Evolutionary conservation across 768 basidiomycete species (phyloP).

Genomic region (Lentinus tigrinus): DNA sequence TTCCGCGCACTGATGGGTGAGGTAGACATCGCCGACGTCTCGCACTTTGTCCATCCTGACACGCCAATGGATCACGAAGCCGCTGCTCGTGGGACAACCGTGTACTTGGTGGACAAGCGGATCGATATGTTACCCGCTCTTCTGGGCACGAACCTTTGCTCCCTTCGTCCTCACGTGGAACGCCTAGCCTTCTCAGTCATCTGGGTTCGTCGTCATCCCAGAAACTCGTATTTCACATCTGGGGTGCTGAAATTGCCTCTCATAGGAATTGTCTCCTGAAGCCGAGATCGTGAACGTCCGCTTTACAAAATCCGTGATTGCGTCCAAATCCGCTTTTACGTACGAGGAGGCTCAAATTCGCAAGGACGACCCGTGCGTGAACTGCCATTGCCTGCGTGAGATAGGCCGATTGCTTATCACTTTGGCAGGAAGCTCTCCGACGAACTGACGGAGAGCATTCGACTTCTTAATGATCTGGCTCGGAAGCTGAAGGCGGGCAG

Average conservation of each 20-base stretch:
- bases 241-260: constrained; percentile 8
- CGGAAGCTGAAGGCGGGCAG: constrained; percentile 79
- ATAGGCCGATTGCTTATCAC: background rate
- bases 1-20: background rate
- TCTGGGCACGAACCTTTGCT: constrained; percentile 94
- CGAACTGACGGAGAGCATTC: constrained; percentile 79
- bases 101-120: constrained; percentile 97
- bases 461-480: constrained; percentile 85
- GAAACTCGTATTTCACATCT: background rate
- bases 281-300: constrained; percentile 88
- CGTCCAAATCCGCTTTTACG: constrained; percentile 94
- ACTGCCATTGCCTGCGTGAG: background rate
- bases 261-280: constrained; percentile 83
- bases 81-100: constrained; percentile 93
- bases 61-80: constrained; percentile 97
- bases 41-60: constrained; percentile 90
- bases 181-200: constrained; percentile 93
- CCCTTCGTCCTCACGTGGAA: constrained; percentile 88
- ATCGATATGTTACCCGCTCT: constrained; percentile 97
- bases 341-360: constrained; percentile 95
- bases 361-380: constrained; percentile 83
- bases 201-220: constrained; percentile 60
- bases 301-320: constrained; percentile 95
- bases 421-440: constrained; percentile 67
- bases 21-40: constrained; percentile 96